phyloP scores from a whole-genome alignment of 306 rosid species.

The Pterocarpus santalinus region DNA sequence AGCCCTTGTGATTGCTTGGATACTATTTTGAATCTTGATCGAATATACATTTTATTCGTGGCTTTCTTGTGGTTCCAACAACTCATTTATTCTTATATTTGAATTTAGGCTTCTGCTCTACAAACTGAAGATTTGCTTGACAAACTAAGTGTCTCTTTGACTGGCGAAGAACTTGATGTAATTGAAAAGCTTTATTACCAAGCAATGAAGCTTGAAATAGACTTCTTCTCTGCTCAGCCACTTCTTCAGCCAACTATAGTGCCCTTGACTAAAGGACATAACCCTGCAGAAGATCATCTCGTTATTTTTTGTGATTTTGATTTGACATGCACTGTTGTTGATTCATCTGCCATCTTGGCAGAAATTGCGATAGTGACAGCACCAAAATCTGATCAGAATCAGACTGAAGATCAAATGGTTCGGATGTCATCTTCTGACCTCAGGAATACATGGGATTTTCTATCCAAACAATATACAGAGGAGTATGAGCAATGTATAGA shows the following conservation, averaged over 20 bases:
- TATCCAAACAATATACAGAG: slow-evolving; percentile 87
- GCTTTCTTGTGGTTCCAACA: slow-evolving; percentile 49
- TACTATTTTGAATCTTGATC: slow-evolving; percentile 45
- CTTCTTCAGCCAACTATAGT: slow-evolving; percentile 80
- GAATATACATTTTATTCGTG: slow-evolving; percentile 52
- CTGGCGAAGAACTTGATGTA: slow-evolving; percentile 96
- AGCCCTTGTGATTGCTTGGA: slow-evolving; percentile 48
- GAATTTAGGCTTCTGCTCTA: slow-evolving; percentile 82
- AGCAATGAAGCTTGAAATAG: slow-evolving; percentile 95
- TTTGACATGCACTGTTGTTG: slow-evolving; percentile 94
- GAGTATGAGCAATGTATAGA: slow-evolving; percentile 94
- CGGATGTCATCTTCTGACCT: slow-evolving; percentile 87
- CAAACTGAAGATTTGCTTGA: slow-evolving; percentile 96
- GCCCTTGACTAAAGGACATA: slow-evolving; percentile 81
- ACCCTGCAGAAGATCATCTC: slow-evolving; percentile 70
- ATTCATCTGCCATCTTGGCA: slow-evolving; percentile 97
- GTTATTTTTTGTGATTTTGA: slow-evolving; percentile 92
- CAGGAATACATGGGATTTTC: slow-evolving; percentile 78
- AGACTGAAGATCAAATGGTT: slow-evolving; percentile 64
- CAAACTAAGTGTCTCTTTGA: slow-evolving; percentile 92
- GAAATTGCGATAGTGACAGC: slow-evolving; percentile 94
- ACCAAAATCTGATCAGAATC: slow-evolving; percentile 83
- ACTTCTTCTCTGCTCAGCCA: slow-evolving; percentile 86
- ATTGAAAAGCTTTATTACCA: slow-evolving; percentile 95
- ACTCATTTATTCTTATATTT: slow-evolving; percentile 66